Conservation (phyloP, 1,139 yeast species). For the Waltiozyma sp. region DNA sequence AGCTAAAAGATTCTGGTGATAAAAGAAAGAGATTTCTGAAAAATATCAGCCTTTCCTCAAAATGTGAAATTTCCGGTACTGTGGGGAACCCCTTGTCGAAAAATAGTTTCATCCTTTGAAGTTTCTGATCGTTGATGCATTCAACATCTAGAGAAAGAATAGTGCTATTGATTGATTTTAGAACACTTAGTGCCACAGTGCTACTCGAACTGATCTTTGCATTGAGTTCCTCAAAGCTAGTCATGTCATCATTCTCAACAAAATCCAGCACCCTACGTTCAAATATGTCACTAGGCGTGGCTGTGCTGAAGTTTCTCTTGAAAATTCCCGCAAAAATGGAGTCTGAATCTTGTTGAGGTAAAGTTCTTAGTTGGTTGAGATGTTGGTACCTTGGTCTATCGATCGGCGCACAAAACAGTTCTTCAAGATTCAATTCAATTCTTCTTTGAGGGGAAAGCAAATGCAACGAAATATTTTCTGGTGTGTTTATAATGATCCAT, state of each 20-base stretch:
- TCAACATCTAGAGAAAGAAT: conserved; percentile 10
- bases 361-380: neutral
- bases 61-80: conserved; percentile 21
- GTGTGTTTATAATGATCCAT: conserved; percentile 75
- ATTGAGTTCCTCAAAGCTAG: conserved; percentile 2
- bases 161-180: conserved; percentile 7
- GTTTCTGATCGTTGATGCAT: conserved; percentile 13
- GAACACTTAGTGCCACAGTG: conserved; percentile 4
- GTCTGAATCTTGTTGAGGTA: conserved; percentile 22
- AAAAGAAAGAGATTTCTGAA: conserved; percentile 29
- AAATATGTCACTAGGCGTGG: conserved; percentile 1
- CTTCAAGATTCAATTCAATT: conserved; percentile 55
- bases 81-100: conserved; percentile 22
- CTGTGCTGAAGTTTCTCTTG: conserved; percentile 29
- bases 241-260: conserved; percentile 7
- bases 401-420: conserved; percentile 40
- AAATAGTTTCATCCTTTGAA: conserved; percentile 9
- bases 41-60: conserved; percentile 28
- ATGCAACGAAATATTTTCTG: conserved; percentile 58
- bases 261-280: conserved; percentile 7
- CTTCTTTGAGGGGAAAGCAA: conserved; percentile 64
- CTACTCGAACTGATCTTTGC: conserved; percentile 5
- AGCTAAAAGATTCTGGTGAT: conserved; percentile 25
- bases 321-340: conserved; percentile 37
- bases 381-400: conserved; percentile 26